Evolutionary conservation across 306 rosid genomes (phyloP), one percentile per base, ranked within the genome.

Genomic region (Ziziphus jujuba): DNA sequence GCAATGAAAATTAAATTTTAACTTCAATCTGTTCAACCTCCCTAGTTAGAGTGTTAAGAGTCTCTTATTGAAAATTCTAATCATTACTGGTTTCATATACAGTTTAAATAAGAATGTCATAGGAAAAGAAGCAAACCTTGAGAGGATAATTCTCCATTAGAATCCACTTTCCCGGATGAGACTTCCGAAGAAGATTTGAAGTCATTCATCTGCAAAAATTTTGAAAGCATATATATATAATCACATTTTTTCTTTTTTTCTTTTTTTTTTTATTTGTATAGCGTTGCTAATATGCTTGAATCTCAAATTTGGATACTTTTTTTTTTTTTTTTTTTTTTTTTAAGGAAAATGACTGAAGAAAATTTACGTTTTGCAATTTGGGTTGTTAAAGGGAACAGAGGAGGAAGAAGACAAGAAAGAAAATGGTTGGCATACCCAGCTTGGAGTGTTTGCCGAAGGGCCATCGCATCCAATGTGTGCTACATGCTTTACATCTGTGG

Each of bases 401-500:
- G 9, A 67, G 23, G 51, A 14, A 14, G 31, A 15, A 61, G 13
- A 54, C 34, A 31, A 8, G 38, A 70, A 28, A 19, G 36, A 59
- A 21, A 25, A 16, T 9, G 2, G 51, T 3, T 6, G 33, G 28
- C 72, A 70, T 78, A 82, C 87, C 87, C 84, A 82, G 65, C 66
- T 75, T 12, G 87, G 84, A 9, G 66, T 58, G 60, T 59, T 78
- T 38, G 71, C 61, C 59, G 87, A 75, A 20, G 84, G 84, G 36
- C 84, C 87, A 34, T 82, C 87, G 66, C 81, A 62, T 34, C 83
- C 84, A 62, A 82, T 82, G 55, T 82, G 87, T n/a, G 84, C 84
- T 23, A 82, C 84, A 75, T 82, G 87, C 69, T 82, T 82, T 38
- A 82, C 99, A 57, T 95, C 99, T n/a, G 97, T 95, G 22, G 97